Base-by-base conservation (phyloP, 306 rosid species). In the Dryas octopetala region DNA sequence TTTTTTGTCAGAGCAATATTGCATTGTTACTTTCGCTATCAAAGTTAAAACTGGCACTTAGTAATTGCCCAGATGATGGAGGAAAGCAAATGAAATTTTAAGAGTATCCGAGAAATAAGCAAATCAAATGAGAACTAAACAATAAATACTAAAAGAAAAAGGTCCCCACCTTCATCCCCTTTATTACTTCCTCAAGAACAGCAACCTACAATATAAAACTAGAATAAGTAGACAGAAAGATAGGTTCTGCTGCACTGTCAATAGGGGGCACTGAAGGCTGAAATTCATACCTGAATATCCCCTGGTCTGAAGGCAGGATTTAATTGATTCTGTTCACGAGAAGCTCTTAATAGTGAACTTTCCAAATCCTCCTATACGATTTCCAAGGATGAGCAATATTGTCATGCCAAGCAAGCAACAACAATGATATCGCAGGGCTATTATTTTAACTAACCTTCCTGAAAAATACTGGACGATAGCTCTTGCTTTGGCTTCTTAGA, bases 381-480 rank as follows among this genome's bases (percentile, higher is more conserved):
- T 41, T 47, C 49, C 47, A 78, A 82, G 52, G 75, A 62, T n/a
- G 60, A 82, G 67, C 70, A 73, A 62, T 32, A 59, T 5, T 13
- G 11, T 44, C 9, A 51, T 80, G 79, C 54, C 53, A 75, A 44
- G 63, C 28, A 55, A 74, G 74, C 76, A 10, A 76, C 69, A 62
- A 64, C 49, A 70, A 61, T 46, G 45, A 78, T 44, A 14, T 48
- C 4, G 7, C 51, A 58, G 78, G 47, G 63, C 66, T 70, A 74
- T 70, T 16, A 17, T 67, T 73, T 26, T 23, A 73, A 84, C 83
- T 43, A 48, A 91, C 98, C 98, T 91, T 91, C 84, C 95, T 86
- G 85, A 94, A 94, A 88, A 94, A 94, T 32, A 87, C 87, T 52
- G 96, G 97, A 76, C 97, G 97, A 80, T 91, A 94, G 80, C 93